phyloP scores from a whole-genome alignment of 225 moss, liverwort and hornwort genomes.

The Anthoceros angustus region DNA sequence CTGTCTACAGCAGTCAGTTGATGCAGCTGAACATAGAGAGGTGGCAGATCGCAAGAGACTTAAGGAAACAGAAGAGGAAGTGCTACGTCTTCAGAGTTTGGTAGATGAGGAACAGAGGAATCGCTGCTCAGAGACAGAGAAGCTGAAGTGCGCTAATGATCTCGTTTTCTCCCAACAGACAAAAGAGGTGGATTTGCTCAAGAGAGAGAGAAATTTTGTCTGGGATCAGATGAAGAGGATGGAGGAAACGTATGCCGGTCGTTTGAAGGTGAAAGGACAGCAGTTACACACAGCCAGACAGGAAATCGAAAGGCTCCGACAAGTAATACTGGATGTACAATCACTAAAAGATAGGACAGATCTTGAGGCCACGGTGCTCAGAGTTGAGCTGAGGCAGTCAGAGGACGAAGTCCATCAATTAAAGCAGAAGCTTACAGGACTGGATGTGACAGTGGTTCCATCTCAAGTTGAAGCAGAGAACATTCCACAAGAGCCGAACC shows the following conservation, averaged over 20 bases:
- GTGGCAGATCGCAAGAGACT: constrained; percentile 10
- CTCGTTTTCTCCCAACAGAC: constrained; percentile 11
- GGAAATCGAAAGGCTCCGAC: constrained; percentile 6
- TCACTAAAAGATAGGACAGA: too few relatives aligned
- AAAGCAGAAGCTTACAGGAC: too few relatives aligned
- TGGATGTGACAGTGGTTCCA: too few relatives aligned
- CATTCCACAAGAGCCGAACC: too few relatives aligned
- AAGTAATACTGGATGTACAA: too few relatives aligned
- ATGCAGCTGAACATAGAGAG: constrained; percentile 8
- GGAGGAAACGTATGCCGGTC: constrained; percentile 15
- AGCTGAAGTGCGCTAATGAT: constrained; percentile 8
- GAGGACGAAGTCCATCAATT: too few relatives aligned
- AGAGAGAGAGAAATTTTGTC: constrained; percentile 28
- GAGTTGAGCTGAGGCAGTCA: constrained; percentile 13
- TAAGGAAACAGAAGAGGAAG: constrained; percentile 14
- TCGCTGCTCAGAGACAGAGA: constrained; percentile 9
- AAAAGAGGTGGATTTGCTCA: constrained; percentile 17
- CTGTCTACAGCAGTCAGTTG: not conserved
- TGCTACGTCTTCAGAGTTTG: not conserved
- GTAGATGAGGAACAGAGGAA: constrained; percentile 5
- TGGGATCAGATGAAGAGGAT: constrained; percentile 27
- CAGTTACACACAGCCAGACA: constrained; percentile 10
- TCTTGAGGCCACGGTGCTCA: not conserved
- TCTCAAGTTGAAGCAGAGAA: too few relatives aligned
- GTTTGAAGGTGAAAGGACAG: constrained; percentile 7